A percentile compares a stretch with the other conserved stretches of the same genome.
Conservation (phyloP, 345 rosid genomes). For the Populus tremula region DNA sequence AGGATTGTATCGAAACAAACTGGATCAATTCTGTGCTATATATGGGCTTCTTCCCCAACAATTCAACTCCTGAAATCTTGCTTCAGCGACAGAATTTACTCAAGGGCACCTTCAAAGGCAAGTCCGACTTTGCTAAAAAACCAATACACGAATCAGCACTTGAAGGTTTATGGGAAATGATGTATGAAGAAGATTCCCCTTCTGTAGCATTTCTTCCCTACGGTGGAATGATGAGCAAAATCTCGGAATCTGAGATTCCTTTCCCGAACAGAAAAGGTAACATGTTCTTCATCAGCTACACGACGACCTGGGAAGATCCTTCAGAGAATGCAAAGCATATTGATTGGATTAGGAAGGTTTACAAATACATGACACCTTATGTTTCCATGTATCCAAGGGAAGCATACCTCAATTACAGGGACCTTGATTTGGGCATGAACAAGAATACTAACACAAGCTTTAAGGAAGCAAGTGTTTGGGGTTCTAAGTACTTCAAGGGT, state of each 20-base stretch:
- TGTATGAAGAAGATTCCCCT: not conserved
- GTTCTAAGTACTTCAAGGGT: constrained; percentile 12
- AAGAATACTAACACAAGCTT: not conserved
- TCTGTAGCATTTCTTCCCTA: not conserved
- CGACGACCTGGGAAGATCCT: not conserved
- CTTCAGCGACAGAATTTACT: not conserved
- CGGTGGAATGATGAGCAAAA: not conserved
- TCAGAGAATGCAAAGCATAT: not conserved
- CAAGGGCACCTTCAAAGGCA: not conserved
- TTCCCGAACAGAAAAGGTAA: not conserved
- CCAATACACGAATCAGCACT: not conserved
- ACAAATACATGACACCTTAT: constrained; percentile 18
- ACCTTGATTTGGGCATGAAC: constrained; percentile 17
- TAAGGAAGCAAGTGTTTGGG: constrained; percentile 5
- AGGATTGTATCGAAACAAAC: not conserved
- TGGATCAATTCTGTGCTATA: constrained; percentile 3
- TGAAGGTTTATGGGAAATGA: not conserved
- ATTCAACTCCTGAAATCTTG: not conserved
- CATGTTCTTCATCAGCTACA: not conserved
- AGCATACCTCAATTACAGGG: constrained; percentile 18
- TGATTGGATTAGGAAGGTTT: constrained; percentile 12
- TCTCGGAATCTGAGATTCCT: not conserved
- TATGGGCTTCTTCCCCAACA: not conserved
- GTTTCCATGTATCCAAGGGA: constrained; percentile 13
- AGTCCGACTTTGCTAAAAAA: not conserved